Conservation (phyloP, 768 basidiomycete species). For the Mycena belliarum region DNA sequence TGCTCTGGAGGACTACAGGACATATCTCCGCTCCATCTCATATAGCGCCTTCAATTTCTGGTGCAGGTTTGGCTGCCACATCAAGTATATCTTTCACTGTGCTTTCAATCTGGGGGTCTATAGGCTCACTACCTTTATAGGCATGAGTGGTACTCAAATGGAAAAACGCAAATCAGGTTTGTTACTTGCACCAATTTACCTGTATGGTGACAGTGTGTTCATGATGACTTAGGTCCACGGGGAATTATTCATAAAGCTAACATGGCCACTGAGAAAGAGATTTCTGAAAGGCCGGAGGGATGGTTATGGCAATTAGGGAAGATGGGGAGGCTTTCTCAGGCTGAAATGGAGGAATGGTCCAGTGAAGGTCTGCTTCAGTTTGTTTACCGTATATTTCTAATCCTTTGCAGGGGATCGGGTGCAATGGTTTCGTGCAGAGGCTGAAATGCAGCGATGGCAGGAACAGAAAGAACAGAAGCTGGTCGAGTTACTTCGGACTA, state of each 20-base stretch:
- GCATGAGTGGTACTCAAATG: neutral
- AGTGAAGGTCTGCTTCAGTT: neutral
- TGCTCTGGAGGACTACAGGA: neutral
- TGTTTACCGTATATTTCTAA: neutral
- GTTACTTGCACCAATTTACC: neutral
- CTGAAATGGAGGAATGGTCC: neutral
- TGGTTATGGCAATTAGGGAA: neutral
- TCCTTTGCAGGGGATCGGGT: neutral
- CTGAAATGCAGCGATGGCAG: conserved; percentile 1
- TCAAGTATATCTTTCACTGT: neutral
- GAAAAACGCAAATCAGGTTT: neutral
- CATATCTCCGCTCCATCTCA: too few relatives aligned
- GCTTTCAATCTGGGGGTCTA: neutral
- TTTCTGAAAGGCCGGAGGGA: neutral
- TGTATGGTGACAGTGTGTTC: neutral
- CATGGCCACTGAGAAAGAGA: too few relatives aligned
- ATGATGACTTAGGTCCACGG: neutral
- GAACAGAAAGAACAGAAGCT: conserved; percentile 11
- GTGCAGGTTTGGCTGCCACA: neutral
- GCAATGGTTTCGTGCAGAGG: neutral
- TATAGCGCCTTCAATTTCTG: neutral
- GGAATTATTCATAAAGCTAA: too few relatives aligned
- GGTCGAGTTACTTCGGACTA: conserved; percentile 25
- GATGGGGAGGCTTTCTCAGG: neutral
- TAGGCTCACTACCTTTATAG: neutral